Base-by-base conservation (phyloP, 352 stramenopile genomes). In the Phytophthora rubi region DNA sequence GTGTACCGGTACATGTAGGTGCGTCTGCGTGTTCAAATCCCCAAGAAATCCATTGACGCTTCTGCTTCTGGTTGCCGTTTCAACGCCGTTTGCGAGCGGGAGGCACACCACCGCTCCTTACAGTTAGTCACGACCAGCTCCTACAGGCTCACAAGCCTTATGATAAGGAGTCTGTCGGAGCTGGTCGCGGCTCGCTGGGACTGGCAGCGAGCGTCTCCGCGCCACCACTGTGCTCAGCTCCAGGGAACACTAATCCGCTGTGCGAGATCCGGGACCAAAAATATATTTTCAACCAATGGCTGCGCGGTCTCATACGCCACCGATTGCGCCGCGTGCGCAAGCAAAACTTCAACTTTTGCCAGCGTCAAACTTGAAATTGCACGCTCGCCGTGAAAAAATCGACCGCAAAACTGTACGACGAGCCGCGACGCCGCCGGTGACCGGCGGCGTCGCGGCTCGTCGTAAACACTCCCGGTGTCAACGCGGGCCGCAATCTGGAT, bases 321-420 rank as follows among this genome's bases (percentile, higher is more conserved):
- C 23, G 62, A 71, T 71, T 71, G 56, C 64, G 56, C 64, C 64
- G 65, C 18, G 6, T 42, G n/a, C 21, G 37, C 26, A 6, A 55
- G 26, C 18, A 21, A 70, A 70, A 55, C 63, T 65, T 70, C 48
- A 70, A 65, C 49, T 70, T 62, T 68, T 9, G 15, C 16, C 39
- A 18, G 8, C 16, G 44, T 55, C 23, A 55, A 65, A 70, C 10
- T 59, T 70, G 15, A 70, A 60, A 70, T 55, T 70, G 37, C 51
- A 58, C 33, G 30, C 47, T 2, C 12, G 16, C 4, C 44, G 7
- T 3, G 13, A 2, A 3, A 51, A 51, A 51, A 9, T 7, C 15
- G 44, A 51, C 4, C 2, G 16, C 4, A 4, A 44, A 44, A 44
- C 13, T 44, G 35, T 44, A 44, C 35, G 35, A 44, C 12, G 35